Evolutionary conservation across 495 filamentous ascomycete species (phyloP).

Genomic region (Rhypophila decipiens): DNA sequence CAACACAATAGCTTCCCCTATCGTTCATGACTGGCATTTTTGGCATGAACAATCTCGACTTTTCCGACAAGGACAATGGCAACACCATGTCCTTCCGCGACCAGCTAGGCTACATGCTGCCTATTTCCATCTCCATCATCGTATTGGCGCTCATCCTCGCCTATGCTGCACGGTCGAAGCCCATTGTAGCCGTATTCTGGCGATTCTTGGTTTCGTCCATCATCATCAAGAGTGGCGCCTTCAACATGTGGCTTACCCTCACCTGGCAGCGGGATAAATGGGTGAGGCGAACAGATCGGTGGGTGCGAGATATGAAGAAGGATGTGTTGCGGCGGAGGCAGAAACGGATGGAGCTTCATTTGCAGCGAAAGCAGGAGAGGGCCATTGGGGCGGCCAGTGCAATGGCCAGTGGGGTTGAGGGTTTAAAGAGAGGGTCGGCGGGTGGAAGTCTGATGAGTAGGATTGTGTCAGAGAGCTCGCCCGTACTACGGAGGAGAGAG

Average conservation of each 20-base stretch:
- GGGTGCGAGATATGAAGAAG: not conserved
- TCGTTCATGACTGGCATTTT: conserved; percentile 9
- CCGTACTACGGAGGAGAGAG: too few species aligned
- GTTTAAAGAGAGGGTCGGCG: not conserved
- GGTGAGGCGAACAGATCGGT: not conserved
- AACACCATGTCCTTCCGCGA: not conserved
- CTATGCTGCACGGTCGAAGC: not conserved
- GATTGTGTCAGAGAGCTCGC: too few species aligned
- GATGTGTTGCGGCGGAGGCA: not conserved
- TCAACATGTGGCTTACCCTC: not conserved
- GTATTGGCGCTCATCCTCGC: not conserved
- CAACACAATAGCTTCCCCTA: conserved; percentile 1
- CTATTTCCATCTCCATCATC: not conserved
- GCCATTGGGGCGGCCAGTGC: too few species aligned
- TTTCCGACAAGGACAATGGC: not conserved
- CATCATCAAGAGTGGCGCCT: not conserved
- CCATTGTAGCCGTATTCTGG: not conserved
- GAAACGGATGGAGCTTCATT: not conserved
- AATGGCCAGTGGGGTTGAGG: too few species aligned
- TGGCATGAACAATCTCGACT: conserved; percentile 7
- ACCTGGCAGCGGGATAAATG: not conserved
- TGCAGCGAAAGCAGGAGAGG: not conserved
- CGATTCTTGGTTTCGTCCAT: not conserved
- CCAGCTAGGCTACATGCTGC: not conserved
- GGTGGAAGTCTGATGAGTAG: too few species aligned